These are phyloP conservation scores for Filobasidium wieringae DNA, from an alignment of 768 basidiomycete species.

Conservation along the genomic window DNA sequence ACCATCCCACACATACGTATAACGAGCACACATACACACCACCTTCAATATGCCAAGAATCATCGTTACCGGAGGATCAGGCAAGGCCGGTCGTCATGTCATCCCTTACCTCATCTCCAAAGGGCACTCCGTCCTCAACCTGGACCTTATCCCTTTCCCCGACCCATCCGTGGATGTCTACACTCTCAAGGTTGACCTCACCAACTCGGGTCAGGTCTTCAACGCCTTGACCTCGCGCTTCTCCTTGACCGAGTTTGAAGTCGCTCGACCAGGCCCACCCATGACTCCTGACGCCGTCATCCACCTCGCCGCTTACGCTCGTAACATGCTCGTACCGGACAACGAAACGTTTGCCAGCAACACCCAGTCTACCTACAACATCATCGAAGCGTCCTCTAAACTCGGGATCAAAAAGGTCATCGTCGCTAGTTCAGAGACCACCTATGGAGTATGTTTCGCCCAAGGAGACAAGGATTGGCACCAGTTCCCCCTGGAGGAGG, in stretches of 20 bases:
- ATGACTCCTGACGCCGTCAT: slow-evolving; percentile 26
- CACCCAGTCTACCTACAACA: slow-evolving; percentile 30
- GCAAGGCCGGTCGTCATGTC: slow-evolving; percentile 33
- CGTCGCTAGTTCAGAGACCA: slow-evolving; percentile 31
- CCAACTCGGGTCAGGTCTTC: slow-evolving; percentile 35
- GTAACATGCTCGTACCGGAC: slow-evolving; percentile 34
- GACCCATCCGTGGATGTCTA: slow-evolving; percentile 23
- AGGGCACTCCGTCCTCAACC: slow-evolving; percentile 35
- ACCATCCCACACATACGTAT: background rate
- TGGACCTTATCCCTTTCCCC: slow-evolving; percentile 29
- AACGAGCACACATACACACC: background rate
- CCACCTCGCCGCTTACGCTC: slow-evolving; percentile 34
- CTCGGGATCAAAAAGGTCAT: slow-evolving; percentile 34
- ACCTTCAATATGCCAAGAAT: slow-evolving; percentile 18
- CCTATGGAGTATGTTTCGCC: slow-evolving; percentile 34
- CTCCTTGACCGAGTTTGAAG: slow-evolving; percentile 25
- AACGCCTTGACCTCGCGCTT: slow-evolving; percentile 31
- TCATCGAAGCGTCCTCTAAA: slow-evolving; percentile 35
- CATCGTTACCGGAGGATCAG: slow-evolving; percentile 34
- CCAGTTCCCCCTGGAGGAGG: slow-evolving; percentile 32
- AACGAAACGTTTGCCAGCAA: slow-evolving; percentile 29
- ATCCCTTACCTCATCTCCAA: slow-evolving; percentile 32
- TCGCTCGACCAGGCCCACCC: slow-evolving; percentile 15
- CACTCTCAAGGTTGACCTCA: slow-evolving; percentile 34
- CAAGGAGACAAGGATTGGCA: slow-evolving; percentile 33